Conservation (phyloP, 2,329 filamentous ascomycete species). For the Diplodia intermedia region DNA sequence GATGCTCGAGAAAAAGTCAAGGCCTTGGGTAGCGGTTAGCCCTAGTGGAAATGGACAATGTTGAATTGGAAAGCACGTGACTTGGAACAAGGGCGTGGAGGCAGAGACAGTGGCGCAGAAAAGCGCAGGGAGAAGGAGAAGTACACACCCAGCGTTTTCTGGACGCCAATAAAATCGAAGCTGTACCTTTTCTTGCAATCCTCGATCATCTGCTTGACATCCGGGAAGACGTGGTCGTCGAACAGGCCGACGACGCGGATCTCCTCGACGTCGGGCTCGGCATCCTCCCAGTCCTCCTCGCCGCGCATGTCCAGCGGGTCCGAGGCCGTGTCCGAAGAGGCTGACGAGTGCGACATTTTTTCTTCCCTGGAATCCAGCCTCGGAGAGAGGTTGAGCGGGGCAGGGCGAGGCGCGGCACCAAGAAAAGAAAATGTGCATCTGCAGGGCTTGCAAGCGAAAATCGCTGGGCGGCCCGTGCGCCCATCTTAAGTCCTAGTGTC, state of each 20-base stretch:
- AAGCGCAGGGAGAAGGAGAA: constrained; percentile 26
- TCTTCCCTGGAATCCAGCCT: not conserved
- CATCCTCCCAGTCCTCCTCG: constrained; percentile 55
- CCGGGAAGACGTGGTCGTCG: constrained; percentile 42
- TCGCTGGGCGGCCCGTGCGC: constrained; percentile 7
- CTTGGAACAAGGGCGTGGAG: too few relatives aligned
- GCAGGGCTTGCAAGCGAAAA: constrained; percentile 28
- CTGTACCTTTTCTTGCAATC: constrained; percentile 47
- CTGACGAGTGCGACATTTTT: constrained; percentile 27
- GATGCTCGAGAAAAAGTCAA: constrained; percentile 55
- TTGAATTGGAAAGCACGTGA: constrained; percentile 14
- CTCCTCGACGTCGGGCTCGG: constrained; percentile 48
- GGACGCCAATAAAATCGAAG: constrained; percentile 50
- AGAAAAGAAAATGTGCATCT: constrained; percentile 15
- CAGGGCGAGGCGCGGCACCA: not conserved
- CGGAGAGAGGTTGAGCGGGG: not conserved
- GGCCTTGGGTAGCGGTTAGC: constrained; percentile 39
- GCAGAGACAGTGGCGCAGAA: not conserved
- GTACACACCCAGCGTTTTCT: constrained; percentile 46
- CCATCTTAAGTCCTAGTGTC: not conserved
- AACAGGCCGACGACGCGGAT: constrained; percentile 51
- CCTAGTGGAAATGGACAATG: not conserved
- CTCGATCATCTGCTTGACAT: constrained; percentile 46
- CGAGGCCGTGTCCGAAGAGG: constrained; percentile 24
- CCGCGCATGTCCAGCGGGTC: constrained; percentile 38